These are phyloP conservation scores for Avena sativa DNA, from an alignment of 176 grass and related monocot genomes.

Conservation along the genomic window DNA sequence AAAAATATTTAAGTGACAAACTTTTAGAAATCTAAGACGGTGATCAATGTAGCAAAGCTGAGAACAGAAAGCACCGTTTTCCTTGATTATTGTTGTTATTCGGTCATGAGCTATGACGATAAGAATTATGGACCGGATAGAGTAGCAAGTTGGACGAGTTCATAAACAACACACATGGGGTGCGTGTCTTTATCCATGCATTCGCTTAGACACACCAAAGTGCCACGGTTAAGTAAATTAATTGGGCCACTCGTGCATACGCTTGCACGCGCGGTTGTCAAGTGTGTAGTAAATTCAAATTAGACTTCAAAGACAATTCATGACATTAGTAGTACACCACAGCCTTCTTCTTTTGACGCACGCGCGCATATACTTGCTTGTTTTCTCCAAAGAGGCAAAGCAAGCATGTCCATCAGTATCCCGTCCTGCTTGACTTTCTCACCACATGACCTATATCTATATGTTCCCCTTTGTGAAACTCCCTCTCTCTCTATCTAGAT, in stretches of 20 bases:
- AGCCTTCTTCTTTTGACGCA: neutral
- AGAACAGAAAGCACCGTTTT: no score
- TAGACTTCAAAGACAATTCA: conserved; percentile 6
- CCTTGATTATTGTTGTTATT: no score
- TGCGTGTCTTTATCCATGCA: neutral
- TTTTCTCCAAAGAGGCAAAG: conserved; percentile 16
- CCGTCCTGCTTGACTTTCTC: conserved; percentile 41
- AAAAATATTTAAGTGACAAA: no score
- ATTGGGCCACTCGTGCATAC: neutral
- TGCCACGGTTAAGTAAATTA: neutral
- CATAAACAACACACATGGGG: neutral
- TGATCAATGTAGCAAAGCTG: no score
- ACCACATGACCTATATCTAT: conserved; percentile 3
- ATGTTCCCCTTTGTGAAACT: conserved; percentile 36
- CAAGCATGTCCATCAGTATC: neutral
- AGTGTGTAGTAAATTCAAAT: conserved; percentile 7
- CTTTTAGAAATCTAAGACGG: no score
- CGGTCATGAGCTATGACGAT: no score
- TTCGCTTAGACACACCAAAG: neutral
- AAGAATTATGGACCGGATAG: no score
- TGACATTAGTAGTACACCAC: neutral
- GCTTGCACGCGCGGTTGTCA: conserved; percentile 12
- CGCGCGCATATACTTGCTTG: neutral
- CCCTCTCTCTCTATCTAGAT: conserved; percentile 18
- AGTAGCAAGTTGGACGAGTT: no score